Evolutionary conservation across 352 stramenopile genomes (phyloP).

Genomic region (Phytophthora rubi): DNA sequence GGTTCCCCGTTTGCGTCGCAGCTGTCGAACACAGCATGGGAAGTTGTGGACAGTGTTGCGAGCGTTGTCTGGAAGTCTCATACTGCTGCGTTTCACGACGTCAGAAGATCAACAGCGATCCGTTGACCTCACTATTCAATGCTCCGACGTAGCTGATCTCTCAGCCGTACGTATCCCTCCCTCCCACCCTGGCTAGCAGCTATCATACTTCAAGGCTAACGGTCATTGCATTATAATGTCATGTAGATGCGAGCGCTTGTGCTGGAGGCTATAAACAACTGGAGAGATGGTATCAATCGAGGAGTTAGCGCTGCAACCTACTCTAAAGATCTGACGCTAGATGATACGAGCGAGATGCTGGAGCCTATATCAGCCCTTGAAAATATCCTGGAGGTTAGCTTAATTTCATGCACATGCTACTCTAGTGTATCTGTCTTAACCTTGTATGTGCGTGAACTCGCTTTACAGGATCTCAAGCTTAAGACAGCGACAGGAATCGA

Average conservation of each 20-base stretch:
- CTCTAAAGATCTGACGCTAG: conserved; percentile 16
- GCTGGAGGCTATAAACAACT: conserved; percentile 30
- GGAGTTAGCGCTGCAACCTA: conserved; percentile 8
- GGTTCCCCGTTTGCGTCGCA: conserved; percentile 33
- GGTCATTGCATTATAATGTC: not conserved
- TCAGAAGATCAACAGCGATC: conserved; percentile 31
- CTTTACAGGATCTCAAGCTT: conserved; percentile 40
- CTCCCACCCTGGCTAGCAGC: not conserved
- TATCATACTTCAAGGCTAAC: not conserved
- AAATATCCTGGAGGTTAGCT: conserved; percentile 33
- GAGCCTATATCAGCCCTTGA: conserved; percentile 38
- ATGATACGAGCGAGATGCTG: conserved; percentile 30
- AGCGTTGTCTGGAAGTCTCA: conserved; percentile 50
- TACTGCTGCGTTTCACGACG: conserved; percentile 50
- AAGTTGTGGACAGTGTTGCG: conserved; percentile 61
- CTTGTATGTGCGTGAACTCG: conserved; percentile 4
- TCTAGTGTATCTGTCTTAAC: not conserved
- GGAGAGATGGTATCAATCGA: conserved; percentile 8
- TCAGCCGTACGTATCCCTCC: conserved; percentile 49
- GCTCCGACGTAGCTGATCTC: conserved; percentile 63
- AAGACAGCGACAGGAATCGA: conserved; percentile 39
- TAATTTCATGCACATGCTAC: not conserved
- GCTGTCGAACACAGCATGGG: conserved; percentile 46
- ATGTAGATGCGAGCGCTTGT: conserved; percentile 68
- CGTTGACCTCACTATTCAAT: conserved; percentile 57